These are phyloP conservation scores for Zea luxurians DNA, from an alignment of 176 grass and related monocot species.

Conservation along the genomic window DNA sequence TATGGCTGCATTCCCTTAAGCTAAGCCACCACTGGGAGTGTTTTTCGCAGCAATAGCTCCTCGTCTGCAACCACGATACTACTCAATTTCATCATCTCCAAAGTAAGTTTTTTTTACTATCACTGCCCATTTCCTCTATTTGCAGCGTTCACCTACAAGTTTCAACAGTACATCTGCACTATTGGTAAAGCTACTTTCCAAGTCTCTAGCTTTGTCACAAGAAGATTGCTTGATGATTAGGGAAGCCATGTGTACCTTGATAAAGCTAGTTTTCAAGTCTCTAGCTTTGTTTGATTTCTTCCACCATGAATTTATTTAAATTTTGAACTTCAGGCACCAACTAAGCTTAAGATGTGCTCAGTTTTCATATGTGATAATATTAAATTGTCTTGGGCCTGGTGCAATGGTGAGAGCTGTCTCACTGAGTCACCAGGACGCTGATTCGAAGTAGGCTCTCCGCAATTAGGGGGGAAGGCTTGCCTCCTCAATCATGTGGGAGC, in stretches of 20 bases:
- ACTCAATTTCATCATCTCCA: conserved; percentile 93
- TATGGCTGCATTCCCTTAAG: conserved; percentile 78
- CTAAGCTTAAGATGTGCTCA: not conserved
- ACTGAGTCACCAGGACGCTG: too few relatives aligned
- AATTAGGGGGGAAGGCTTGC: too few relatives aligned
- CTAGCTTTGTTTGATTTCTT: conserved; percentile 7
- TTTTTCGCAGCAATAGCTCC: conserved; percentile 84
- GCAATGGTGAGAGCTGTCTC: too few relatives aligned
- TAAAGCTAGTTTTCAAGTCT: not conserved
- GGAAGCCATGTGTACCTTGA: not conserved
- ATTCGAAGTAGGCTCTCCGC: too few relatives aligned
- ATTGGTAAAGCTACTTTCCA: too few relatives aligned
- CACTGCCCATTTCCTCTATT: not conserved
- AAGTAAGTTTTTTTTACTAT: conserved; percentile 45
- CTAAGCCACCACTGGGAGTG: conserved; percentile 75
- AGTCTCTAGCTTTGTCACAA: too few relatives aligned
- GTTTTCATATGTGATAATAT: not conserved
- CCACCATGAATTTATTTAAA: not conserved
- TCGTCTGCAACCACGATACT: conserved; percentile 79
- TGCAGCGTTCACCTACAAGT: not conserved
- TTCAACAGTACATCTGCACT: conserved; percentile 4
- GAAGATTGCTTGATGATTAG: too few relatives aligned
- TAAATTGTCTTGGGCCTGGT: not conserved
- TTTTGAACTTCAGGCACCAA: not conserved
- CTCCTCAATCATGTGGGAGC: too few relatives aligned